Conservation (phyloP, 306 rosid species). For the Inga laurina region DNA sequence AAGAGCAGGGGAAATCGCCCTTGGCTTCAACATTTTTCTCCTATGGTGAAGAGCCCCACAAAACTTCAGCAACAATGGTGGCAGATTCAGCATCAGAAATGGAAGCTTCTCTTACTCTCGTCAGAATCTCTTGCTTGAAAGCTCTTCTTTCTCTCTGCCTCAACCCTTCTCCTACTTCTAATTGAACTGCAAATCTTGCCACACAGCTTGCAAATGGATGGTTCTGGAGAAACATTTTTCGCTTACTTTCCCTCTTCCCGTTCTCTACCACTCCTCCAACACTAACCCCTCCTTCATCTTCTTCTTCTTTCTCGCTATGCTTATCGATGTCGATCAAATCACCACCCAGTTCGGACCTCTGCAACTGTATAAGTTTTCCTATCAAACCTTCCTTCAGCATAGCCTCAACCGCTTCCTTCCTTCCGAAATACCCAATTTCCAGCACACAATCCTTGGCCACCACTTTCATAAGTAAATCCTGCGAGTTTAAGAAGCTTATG, state of each 20-base stretch:
- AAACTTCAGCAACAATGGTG: slow-evolving; percentile 79
- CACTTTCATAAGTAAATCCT: slow-evolving; percentile 41
- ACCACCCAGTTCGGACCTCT: slow-evolving; percentile 67
- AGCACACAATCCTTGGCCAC: slow-evolving; percentile 63
- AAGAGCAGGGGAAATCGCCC: neutral
- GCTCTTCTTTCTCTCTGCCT: slow-evolving; percentile 87
- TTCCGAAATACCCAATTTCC: slow-evolving; percentile 84
- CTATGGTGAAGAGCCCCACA: slow-evolving; percentile 29
- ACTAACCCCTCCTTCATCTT: slow-evolving; percentile 35
- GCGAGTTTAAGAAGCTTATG: slow-evolving; percentile 43
- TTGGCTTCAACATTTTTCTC: neutral
- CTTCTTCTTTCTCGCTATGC: slow-evolving; percentile 22
- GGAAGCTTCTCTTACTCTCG: slow-evolving; percentile 62
- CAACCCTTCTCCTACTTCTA: slow-evolving; percentile 94
- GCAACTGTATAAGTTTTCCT: slow-evolving; percentile 71
- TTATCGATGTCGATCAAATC: slow-evolving; percentile 49
- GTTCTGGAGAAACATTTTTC: slow-evolving; percentile 43
- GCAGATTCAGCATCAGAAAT: slow-evolving; percentile 85
- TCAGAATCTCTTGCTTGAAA: slow-evolving; percentile 64
- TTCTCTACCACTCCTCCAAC: slow-evolving; percentile 32
- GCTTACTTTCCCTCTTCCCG: slow-evolving; percentile 32
- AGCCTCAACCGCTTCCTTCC: slow-evolving; percentile 86
- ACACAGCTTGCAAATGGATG: slow-evolving; percentile 78
- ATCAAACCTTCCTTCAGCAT: slow-evolving; percentile 71
- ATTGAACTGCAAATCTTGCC: slow-evolving; percentile 80